phyloP scores from a whole-genome alignment of 2,329 filamentous ascomycete species.

The Penicillium sp. region DNA sequence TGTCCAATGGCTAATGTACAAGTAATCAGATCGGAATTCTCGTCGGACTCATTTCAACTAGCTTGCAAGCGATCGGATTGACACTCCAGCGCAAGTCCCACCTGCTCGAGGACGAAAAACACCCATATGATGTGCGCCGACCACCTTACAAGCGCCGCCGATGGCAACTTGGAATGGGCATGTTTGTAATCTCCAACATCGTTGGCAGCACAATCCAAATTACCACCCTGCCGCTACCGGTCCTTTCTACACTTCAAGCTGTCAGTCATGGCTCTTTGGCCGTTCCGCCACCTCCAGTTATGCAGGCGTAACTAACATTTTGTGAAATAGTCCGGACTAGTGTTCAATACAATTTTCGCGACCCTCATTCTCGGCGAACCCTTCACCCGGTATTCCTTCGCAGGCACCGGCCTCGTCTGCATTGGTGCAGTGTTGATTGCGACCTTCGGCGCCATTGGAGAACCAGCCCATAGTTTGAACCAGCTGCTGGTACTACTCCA shows the following conservation, averaged over 20 bases:
- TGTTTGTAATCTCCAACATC: slow-evolving; percentile 94
- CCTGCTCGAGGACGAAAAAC: slow-evolving; percentile 94
- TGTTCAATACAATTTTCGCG: slow-evolving; percentile 98
- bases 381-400: slow-evolving; percentile 89
- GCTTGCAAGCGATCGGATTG: slow-evolving; percentile 89
- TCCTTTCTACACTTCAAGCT: slow-evolving; percentile 91
- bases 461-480: slow-evolving; percentile 82
- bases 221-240: slow-evolving; percentile 88
- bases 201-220: slow-evolving; percentile 96
- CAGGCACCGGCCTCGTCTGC: slow-evolving; percentile 85
- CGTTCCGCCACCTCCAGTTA: background rate
- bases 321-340: slow-evolving; percentile 70
- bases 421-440: slow-evolving; percentile 88
- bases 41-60: slow-evolving; percentile 89
- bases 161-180: slow-evolving; percentile 93
- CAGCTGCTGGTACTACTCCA: slow-evolving; percentile 77
- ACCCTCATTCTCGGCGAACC: slow-evolving; percentile 89
- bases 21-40: slow-evolving; percentile 75
- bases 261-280: slow-evolving; percentile 36
- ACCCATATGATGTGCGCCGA: slow-evolving; percentile 71
- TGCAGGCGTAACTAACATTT: slow-evolving; percentile 10
- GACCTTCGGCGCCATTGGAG: slow-evolving; percentile 88
- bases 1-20: slow-evolving; percentile 18
- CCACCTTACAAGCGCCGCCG: slow-evolving; percentile 85
- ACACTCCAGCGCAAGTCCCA: slow-evolving; percentile 98